These are phyloP conservation scores for Spizellomyces sp. DNA, from an alignment of 192 early-diverging fungal species.

Conservation along the genomic window DNA sequence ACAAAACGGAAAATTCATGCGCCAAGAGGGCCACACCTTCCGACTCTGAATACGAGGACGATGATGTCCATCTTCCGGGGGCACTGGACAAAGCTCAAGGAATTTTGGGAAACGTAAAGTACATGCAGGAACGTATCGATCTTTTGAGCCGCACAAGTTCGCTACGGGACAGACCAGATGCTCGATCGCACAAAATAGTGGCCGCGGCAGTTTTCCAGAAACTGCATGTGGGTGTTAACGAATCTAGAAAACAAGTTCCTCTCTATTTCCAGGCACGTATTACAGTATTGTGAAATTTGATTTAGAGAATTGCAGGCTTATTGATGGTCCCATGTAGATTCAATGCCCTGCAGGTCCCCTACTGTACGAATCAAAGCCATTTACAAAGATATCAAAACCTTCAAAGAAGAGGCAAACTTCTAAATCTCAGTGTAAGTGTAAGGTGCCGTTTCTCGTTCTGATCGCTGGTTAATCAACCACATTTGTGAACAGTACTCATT, in stretches of 20 bases:
- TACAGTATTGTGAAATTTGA: neutral
- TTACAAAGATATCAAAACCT: conserved; percentile 92
- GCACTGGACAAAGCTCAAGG: conserved; percentile 65
- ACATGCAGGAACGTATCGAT: conserved; percentile 22
- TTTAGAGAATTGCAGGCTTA: too few species aligned
- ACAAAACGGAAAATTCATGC: neutral
- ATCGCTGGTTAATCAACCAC: conserved; percentile 30
- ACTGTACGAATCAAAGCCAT: conserved; percentile 68
- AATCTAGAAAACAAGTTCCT: conserved; percentile 55
- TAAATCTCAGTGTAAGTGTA: conserved; percentile 74
- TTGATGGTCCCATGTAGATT: neutral
- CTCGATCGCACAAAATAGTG: conserved; percentile 20
- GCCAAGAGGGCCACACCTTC: neutral
- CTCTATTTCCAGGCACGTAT: conserved; percentile 16
- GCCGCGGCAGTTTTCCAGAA: conserved; percentile 73
- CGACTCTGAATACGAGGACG: too few species aligned
- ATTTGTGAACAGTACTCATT: conserved; percentile 68
- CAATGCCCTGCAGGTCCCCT: conserved; percentile 4
- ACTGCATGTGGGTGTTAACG: conserved; percentile 82
- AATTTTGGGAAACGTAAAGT: conserved; percentile 17
- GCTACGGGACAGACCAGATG: conserved; percentile 13
- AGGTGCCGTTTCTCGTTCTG: neutral
- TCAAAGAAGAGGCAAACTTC: conserved; percentile 85
- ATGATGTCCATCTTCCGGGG: conserved; percentile 67
- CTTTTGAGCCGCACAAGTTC: conserved; percentile 16